Evolutionary conservation across 768 basidiomycete species (phyloP).

Genomic region (Chlorophyllum brunneum): DNA sequence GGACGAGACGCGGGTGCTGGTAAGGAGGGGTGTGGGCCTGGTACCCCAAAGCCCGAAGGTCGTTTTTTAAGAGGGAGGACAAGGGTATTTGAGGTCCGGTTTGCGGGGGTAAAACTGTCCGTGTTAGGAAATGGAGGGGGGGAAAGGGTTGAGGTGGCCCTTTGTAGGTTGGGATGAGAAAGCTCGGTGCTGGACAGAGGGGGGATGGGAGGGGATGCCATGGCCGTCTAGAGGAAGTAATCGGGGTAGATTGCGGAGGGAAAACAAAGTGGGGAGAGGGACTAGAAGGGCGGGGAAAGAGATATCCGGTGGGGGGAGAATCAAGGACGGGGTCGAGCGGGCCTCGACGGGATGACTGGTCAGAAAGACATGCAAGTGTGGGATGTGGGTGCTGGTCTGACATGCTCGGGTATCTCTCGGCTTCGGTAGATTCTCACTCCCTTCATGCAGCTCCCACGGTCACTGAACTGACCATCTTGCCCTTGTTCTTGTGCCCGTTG

Average conservation of each 20-base stretch:
- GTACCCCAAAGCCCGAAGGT: constrained; percentile 25
- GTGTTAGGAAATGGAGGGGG: constrained; percentile 18
- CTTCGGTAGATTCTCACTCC: constrained; percentile 8
- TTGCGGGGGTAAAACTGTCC: constrained; percentile 17
- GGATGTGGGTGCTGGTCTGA: not conserved
- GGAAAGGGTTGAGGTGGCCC: not conserved
- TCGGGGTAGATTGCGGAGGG: not conserved
- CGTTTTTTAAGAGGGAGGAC: constrained; percentile 26
- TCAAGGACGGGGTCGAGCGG: too few relatives aligned
- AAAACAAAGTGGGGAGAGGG: not conserved
- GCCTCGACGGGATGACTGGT: not conserved
- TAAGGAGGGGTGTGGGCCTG: constrained; percentile 10
- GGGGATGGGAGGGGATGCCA: not conserved
- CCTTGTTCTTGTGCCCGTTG: not conserved
- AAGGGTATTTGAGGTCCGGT: not conserved
- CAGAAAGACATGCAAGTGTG: constrained; percentile 9
- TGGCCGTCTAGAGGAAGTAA: not conserved
- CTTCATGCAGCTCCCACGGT: constrained; percentile 7
- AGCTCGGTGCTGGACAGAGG: not conserved
- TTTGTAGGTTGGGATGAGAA: not conserved
- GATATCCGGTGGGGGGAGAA: not conserved
- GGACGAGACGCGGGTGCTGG: constrained; percentile 20
- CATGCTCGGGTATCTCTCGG: constrained; percentile 11
- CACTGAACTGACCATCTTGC: not conserved
- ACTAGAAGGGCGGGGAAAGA: not conserved